These are phyloP conservation scores for Aaosphaeria arxii DNA, from an alignment of 2,329 filamentous ascomycete species.

Conservation along the genomic window DNA sequence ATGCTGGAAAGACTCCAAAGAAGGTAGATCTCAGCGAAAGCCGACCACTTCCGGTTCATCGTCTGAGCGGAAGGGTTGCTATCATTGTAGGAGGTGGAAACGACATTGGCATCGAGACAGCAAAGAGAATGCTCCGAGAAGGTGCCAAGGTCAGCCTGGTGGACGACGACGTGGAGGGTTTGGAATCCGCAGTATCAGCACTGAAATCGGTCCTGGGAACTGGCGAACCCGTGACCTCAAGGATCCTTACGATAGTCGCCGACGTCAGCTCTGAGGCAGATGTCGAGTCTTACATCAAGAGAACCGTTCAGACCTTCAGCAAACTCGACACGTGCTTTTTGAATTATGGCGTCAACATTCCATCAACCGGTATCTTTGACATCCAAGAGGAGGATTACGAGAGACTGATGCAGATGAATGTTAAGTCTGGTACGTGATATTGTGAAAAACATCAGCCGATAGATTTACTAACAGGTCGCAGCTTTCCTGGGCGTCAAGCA, in stretches of 20 bases:
- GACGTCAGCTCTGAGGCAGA: constrained; percentile 15
- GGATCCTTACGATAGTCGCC: not conserved
- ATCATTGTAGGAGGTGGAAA: constrained; percentile 33
- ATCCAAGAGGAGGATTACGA: constrained; percentile 36
- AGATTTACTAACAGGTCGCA: not conserved
- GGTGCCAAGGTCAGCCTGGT: constrained; percentile 37
- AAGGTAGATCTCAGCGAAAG: no score
- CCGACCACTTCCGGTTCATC: constrained; percentile 24
- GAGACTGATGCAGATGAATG: constrained; percentile 36
- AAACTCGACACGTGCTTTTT: constrained; percentile 19
- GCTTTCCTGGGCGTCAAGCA: not conserved
- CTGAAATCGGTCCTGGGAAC: constrained; percentile 22
- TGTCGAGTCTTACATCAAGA: constrained; percentile 20
- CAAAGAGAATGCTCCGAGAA: constrained; percentile 33
- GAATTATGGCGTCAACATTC: not conserved
- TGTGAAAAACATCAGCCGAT: constrained; percentile 21
- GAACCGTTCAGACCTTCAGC: constrained; percentile 24
- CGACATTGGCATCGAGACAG: constrained; percentile 34
- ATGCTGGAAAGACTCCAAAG: no score
- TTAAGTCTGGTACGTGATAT: constrained; percentile 31
- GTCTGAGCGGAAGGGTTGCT: constrained; percentile 28
- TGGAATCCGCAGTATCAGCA: constrained; percentile 22
- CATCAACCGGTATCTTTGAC: constrained; percentile 29
- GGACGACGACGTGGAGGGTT: constrained; percentile 28
- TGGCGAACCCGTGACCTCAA: constrained; percentile 17